Percentiles rank a stretch among this genome's conserved stretches.
phyloP scores from a whole-genome alignment of 2,329 filamentous ascomycete species.

The Calonectria pauciramosa region DNA sequence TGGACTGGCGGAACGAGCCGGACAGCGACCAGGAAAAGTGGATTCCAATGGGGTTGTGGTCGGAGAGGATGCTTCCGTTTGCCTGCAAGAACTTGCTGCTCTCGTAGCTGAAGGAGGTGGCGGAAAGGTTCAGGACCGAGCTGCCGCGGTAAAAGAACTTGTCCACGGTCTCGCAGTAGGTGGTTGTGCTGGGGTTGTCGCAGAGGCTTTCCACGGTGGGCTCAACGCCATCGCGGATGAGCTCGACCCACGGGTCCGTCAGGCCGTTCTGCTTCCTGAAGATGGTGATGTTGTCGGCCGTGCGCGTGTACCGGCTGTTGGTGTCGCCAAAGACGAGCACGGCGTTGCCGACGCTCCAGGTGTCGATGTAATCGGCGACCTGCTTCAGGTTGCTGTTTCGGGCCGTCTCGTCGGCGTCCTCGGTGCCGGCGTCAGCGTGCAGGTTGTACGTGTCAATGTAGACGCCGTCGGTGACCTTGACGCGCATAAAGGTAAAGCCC shows the following conservation, averaged over 20 bases:
- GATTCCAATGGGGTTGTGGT: conserved; percentile 76
- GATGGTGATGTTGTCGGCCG: conserved; percentile 62
- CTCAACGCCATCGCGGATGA: conserved; percentile 61
- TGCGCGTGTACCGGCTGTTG: conserved; percentile 72
- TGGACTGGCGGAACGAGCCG: conserved; percentile 9
- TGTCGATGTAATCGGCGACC: conserved; percentile 69
- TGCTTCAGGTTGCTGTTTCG: conserved; percentile 72
- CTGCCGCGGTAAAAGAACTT: conserved; percentile 73
- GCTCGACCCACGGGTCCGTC: conserved; percentile 71
- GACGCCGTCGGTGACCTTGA: conserved; percentile 62
- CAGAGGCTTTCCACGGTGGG: conserved; percentile 48
- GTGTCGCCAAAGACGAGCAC: conserved; percentile 76
- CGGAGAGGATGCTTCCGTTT: conserved; percentile 69
- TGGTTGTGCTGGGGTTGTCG: conserved; percentile 61
- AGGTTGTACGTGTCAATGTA: conserved; percentile 77
- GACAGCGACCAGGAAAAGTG: conserved; percentile 57
- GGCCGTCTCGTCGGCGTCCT: conserved; percentile 65
- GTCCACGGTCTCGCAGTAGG: conserved; percentile 75
- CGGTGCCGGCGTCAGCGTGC: conserved; percentile 72
- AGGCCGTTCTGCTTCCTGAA: conserved; percentile 62
- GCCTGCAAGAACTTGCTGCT: conserved; percentile 68
- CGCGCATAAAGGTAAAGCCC: conserved; percentile 77
- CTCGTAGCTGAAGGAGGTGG: conserved; percentile 68
- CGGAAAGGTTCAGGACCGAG: conserved; percentile 58
- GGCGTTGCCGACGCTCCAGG: conserved; percentile 69